phyloP scores from a whole-genome alignment of 129 eudicot genomes.

The Arctium minus region DNA sequence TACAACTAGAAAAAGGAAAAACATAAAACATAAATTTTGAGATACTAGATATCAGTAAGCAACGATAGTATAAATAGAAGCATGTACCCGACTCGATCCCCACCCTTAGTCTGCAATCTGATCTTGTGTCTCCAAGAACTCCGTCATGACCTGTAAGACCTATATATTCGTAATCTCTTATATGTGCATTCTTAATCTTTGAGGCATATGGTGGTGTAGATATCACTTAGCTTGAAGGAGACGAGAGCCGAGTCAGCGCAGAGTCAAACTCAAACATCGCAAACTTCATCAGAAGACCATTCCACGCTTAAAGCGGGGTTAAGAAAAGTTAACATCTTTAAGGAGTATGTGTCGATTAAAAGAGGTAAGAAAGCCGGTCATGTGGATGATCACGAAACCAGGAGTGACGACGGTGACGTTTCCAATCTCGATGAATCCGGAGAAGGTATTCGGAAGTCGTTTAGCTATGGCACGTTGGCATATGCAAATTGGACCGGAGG shows the following conservation, averaged over 20 bases:
- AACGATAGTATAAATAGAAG: too few relatives aligned
- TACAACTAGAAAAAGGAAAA: too few relatives aligned
- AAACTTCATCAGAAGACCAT: conserved; percentile 65
- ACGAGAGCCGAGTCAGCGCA: conserved; percentile 44
- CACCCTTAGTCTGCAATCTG: too few relatives aligned
- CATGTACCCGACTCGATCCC: too few relatives aligned
- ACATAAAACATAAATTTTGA: too few relatives aligned
- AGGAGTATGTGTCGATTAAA: conserved; percentile 64
- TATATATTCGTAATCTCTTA: background rate
- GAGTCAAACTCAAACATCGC: conserved; percentile 52
- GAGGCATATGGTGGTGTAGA: conserved; percentile 33
- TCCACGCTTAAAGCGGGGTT: conserved; percentile 86
- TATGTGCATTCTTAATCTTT: background rate
- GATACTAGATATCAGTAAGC: too few relatives aligned
- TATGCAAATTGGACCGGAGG: conserved; percentile 72
- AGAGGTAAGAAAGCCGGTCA: conserved; percentile 69
- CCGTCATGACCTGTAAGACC: too few relatives aligned
- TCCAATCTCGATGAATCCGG: conserved; percentile 69
- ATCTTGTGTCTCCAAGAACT: too few relatives aligned
- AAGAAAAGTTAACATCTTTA: conserved; percentile 79
- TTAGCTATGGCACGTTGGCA: conserved; percentile 85
- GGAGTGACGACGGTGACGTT: conserved; percentile 81
- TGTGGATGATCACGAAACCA: conserved; percentile 48
- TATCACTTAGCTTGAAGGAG: conserved; percentile 66
- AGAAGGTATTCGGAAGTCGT: conserved; percentile 72